Evolutionary conservation across 2,329 filamentous ascomycete genomes (phyloP).

Genomic region (Orbilia blumenaviensis): DNA sequence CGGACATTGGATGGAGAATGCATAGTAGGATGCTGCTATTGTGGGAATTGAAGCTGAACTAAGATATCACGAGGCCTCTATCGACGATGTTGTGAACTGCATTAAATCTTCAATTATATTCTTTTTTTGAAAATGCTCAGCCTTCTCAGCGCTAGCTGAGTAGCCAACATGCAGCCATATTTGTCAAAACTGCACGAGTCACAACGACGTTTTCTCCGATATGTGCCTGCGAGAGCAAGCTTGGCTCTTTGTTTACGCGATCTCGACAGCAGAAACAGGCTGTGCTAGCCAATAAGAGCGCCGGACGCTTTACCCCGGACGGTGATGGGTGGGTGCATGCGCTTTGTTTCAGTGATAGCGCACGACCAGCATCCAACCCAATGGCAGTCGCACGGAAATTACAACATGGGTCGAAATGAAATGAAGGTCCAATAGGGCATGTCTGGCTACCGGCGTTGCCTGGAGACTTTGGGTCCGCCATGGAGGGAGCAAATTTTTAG

Average conservation of each 20-base stretch:
- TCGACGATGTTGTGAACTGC: neutral
- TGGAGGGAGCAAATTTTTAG: constrained; percentile 49
- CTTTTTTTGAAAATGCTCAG: constrained; percentile 40
- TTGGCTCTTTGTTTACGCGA: constrained; percentile 47
- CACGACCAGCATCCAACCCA: constrained; percentile 41
- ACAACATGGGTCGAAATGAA: constrained; percentile 50
- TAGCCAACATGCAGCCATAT: constrained; percentile 25
- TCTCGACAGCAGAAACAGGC: constrained; percentile 31
- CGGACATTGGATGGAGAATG: neutral
- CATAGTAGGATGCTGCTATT: neutral
- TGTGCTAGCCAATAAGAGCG: constrained; percentile 38
- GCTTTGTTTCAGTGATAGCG: constrained; percentile 47
- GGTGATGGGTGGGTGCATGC: constrained; percentile 32
- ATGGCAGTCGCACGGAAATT: constrained; percentile 49
- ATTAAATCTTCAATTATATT: too few relatives aligned
- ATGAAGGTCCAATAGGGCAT: constrained; percentile 54
- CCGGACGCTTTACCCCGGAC: constrained; percentile 41
- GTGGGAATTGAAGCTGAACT: neutral
- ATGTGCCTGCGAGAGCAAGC: constrained; percentile 1
- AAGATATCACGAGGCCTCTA: neutral
- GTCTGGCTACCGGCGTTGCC: constrained; percentile 25
- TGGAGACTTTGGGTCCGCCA: constrained; percentile 21
- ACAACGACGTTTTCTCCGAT: constrained; percentile 23
- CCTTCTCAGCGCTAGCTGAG: constrained; percentile 33
- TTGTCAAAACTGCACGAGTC: constrained; percentile 30